Evolutionary conservation across 2,329 filamentous ascomycete genomes (phyloP).

Genomic region (Claviceps fusiformis): DNA sequence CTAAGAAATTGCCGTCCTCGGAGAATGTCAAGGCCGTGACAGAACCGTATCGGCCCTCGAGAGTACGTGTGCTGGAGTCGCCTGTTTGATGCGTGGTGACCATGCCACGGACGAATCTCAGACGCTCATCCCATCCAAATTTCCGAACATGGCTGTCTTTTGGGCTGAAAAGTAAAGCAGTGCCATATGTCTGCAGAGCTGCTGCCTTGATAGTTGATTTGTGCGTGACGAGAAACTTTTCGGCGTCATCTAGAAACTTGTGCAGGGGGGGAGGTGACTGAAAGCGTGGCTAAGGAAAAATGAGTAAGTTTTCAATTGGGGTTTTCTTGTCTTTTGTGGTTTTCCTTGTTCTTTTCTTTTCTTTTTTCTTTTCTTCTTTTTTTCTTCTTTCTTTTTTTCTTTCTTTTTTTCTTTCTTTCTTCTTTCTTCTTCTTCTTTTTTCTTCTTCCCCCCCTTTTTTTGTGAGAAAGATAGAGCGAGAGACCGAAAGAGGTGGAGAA

Average conservation of each 20-base stretch:
- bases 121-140: conserved; percentile 8
- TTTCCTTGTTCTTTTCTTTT: not conserved
- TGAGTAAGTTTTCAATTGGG: not conserved
- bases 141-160: conserved; percentile 9
- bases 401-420: too few relatives aligned
- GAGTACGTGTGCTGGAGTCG: conserved; percentile 4
- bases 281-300: not conserved
- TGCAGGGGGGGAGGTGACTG: conserved; percentile 5
- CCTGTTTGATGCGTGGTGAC: conserved; percentile 6
- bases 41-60: conserved; percentile 6
- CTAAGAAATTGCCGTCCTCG: conserved; percentile 5
- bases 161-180: conserved; percentile 20
- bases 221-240: conserved; percentile 13
- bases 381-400: too few relatives aligned
- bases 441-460: too few relatives aligned
- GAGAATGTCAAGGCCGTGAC: conserved; percentile 7
- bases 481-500: too few relatives aligned
- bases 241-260: conserved; percentile 15
- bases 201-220: conserved; percentile 14
- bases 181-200: conserved; percentile 21
- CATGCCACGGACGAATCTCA: conserved; percentile 8
- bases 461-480: too few relatives aligned
- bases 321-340: too few relatives aligned
- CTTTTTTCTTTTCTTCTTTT: too few relatives aligned
- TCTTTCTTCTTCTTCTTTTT: too few relatives aligned